Percentiles rank a stretch among this genome's conserved stretches.
phyloP scores from a whole-genome alignment of 176 grass and related monocot species.

The Avena atlantica region DNA sequence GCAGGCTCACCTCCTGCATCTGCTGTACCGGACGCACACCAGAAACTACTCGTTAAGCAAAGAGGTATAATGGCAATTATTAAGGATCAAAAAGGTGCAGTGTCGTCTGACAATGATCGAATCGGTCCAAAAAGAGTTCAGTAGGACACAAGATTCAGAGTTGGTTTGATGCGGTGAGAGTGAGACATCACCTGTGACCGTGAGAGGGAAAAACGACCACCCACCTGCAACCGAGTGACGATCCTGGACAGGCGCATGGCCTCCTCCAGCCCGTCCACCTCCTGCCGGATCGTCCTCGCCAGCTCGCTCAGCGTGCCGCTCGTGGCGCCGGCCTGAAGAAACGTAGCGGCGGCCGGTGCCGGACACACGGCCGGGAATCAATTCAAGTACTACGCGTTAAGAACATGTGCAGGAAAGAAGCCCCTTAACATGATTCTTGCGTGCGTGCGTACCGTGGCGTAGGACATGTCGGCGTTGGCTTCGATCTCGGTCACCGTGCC shows the following conservation, averaged over 20 bases:
- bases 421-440: neutral
- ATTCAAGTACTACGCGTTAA: no score
- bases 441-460: slow-evolving; percentile 58
- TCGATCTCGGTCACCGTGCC: slow-evolving; percentile 64
- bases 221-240: slow-evolving; percentile 67
- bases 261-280: slow-evolving; percentile 78
- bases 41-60: neutral
- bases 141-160: neutral
- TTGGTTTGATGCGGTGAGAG: slow-evolving; percentile 18
- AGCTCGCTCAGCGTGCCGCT: slow-evolving; percentile 57
- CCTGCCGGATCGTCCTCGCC: slow-evolving; percentile 54
- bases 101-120: slow-evolving; percentile 17
- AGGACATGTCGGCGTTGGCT: slow-evolving; percentile 54
- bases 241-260: slow-evolving; percentile 59
- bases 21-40: slow-evolving; percentile 32
- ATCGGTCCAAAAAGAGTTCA: slow-evolving; percentile 18
- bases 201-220: slow-evolving; percentile 30
- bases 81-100: neutral
- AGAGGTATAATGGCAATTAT: neutral
- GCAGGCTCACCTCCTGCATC: slow-evolving; percentile 81
- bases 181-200: neutral
- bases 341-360: neutral
- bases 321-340: slow-evolving; percentile 53
- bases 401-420: neutral
- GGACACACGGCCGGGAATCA: no score